Conservation (phyloP, 805 yeast species). For the Barnettozyma botsteinii region DNA sequence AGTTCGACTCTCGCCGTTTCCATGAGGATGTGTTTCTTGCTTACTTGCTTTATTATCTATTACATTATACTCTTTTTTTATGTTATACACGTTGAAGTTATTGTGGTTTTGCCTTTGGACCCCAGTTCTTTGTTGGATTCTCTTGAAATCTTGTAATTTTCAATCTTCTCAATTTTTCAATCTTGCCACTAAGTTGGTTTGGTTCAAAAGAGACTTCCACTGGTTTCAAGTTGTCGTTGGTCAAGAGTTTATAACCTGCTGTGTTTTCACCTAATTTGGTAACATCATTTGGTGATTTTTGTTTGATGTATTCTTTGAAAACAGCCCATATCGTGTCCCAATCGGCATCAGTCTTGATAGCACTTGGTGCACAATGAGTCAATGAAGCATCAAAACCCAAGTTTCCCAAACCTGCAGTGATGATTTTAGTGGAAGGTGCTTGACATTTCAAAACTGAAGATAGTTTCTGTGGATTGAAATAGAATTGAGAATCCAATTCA, state of each 20-base stretch:
- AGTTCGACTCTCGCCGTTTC: constrained; percentile 26
- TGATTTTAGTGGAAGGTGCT: constrained; percentile 69
- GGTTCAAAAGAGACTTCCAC: constrained; percentile 50
- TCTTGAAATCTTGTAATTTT: constrained; percentile 86
- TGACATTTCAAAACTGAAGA: constrained; percentile 74
- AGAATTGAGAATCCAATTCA: constrained; percentile 74
- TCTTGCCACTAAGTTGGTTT: constrained; percentile 49
- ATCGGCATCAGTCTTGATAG: constrained; percentile 87
- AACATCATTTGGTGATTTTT: constrained; percentile 34
- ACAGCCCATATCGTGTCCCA: constrained; percentile 74
- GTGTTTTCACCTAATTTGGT: constrained; percentile 35
- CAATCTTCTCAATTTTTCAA: constrained; percentile 60
- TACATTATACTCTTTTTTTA: background rate
- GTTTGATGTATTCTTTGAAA: constrained; percentile 55
- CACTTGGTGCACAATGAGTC: constrained; percentile 84
- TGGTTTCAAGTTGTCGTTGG: constrained; percentile 34
- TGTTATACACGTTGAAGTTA: constrained; percentile 3
- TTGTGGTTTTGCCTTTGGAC: constrained; percentile 82
- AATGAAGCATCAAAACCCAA: constrained; percentile 77
- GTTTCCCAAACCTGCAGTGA: constrained; percentile 78
- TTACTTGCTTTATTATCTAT: no score
- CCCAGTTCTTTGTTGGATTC: constrained; percentile 95
- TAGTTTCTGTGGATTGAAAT: constrained; percentile 72
- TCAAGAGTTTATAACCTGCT: constrained; percentile 54
- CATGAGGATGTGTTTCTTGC: constrained; percentile 2